phyloP scores from a whole-genome alignment of 176 grass and related monocot genomes.

The Carex parvula region DNA sequence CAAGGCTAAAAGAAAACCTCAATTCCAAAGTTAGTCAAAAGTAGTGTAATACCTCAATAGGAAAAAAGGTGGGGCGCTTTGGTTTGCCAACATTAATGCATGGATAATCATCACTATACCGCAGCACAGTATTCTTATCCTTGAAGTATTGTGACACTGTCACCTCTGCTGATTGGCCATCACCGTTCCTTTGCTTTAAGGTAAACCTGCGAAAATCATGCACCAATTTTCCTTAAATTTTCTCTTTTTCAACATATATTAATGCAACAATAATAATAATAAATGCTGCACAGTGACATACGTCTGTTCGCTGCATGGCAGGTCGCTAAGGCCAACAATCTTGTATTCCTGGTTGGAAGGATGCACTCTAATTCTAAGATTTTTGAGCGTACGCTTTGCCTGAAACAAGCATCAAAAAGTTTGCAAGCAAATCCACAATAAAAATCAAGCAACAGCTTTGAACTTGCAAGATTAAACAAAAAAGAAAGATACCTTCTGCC shows the following conservation, averaged over 20 bases:
- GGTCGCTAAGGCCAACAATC: constrained; percentile 77
- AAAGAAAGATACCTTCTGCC: constrained; percentile 50
- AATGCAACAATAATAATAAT: not conserved
- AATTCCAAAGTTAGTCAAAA: not conserved
- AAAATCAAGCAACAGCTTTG: not conserved
- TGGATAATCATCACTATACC: constrained; percentile 58
- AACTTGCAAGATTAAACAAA: not conserved
- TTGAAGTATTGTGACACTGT: constrained; percentile 77
- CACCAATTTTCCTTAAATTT: not conserved
- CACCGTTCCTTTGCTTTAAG: constrained; percentile 50
- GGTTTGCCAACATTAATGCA: constrained; percentile 98
- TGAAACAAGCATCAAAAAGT: constrained; percentile 12
- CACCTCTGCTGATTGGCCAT: constrained; percentile 32
- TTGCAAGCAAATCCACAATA: not conserved
- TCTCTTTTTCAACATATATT: not conserved
- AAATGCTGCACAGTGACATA: not conserved
- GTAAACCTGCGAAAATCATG: constrained; percentile 39
- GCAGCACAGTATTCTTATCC: constrained; percentile 47
- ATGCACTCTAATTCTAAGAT: constrained; percentile 51
- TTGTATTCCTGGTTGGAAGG: constrained; percentile 65
- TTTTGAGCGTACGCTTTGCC: constrained; percentile 72
- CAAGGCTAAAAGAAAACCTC: not conserved
- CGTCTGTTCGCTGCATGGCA: not conserved
- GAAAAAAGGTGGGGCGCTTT: constrained; percentile 67
- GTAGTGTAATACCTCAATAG: constrained; percentile 50